phyloP scores from a whole-genome alignment of 2,329 filamentous ascomycete species.

The Pestalotiopsis fici region DNA sequence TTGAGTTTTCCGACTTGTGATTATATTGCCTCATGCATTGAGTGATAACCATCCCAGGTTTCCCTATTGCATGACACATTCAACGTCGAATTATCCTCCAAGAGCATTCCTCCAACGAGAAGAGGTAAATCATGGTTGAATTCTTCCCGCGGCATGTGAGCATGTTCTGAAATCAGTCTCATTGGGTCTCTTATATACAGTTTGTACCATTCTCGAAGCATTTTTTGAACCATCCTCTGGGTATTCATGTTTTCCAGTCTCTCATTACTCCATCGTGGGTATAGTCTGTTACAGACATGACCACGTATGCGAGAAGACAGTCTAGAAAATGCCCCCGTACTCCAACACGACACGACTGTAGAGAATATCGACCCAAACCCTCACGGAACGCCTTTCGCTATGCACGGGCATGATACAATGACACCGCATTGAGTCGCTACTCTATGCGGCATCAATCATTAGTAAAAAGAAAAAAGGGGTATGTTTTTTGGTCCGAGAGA shows the following conservation, averaged over 20 bases:
- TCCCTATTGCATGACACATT: background rate
- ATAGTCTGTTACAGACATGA: background rate
- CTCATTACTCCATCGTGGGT: background rate
- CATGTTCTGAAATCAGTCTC: background rate
- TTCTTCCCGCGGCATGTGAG: background rate
- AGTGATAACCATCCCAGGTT: too few relatives aligned
- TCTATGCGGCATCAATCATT: slow-evolving; percentile 4
- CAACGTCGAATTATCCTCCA: background rate
- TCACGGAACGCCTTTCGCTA: slow-evolving; percentile 27
- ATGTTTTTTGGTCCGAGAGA: background rate
- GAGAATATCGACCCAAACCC: background rate
- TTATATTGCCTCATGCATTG: too few relatives aligned
- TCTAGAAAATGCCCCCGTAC: slow-evolving; percentile 1
- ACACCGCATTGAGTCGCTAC: background rate
- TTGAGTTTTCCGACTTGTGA: too few relatives aligned
- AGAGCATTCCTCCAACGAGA: background rate
- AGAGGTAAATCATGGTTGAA: background rate
- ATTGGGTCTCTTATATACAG: background rate
- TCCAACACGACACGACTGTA: background rate
- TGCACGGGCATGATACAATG: slow-evolving; percentile 18
- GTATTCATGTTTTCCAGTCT: background rate
- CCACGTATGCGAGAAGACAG: background rate
- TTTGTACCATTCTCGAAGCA: background rate
- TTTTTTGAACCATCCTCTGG: background rate
- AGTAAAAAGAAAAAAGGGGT: slow-evolving; percentile 11